Percentiles rank a stretch among this genome's conserved stretches.
Conservation (phyloP, 2,329 filamentous ascomycete species). For the Fusarium sacchari region DNA sequence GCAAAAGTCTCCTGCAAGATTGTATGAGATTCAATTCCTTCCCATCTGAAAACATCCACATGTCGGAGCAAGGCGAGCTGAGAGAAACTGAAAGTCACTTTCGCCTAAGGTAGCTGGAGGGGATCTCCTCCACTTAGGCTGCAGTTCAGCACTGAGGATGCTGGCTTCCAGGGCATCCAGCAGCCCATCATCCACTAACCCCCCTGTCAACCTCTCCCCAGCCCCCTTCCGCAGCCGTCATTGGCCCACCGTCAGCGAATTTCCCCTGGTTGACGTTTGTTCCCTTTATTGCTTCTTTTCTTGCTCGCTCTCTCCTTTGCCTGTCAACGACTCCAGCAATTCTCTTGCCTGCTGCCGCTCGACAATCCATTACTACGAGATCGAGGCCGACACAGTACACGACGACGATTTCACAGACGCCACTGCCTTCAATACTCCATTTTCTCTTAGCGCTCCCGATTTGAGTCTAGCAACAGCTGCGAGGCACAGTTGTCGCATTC, state of each 20-base stretch:
- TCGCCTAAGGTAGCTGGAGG: not conserved
- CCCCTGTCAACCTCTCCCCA: constrained; percentile 20
- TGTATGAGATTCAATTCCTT: not conserved
- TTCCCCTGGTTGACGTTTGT: constrained; percentile 26
- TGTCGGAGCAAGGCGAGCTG: constrained; percentile 17
- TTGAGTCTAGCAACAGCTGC: constrained; percentile 19
- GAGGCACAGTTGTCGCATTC: constrained; percentile 28
- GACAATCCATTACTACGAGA: constrained; percentile 19
- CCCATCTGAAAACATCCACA: not conserved
- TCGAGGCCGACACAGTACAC: not conserved
- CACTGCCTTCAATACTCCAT: not conserved
- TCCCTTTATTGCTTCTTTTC: constrained; percentile 36
- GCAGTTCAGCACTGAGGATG: constrained; percentile 29
- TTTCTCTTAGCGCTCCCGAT: constrained; percentile 9
- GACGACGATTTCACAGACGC: not conserved
- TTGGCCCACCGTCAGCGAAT: constrained; percentile 33
- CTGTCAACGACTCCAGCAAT: constrained; percentile 39
- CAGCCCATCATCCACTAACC: constrained; percentile 23
- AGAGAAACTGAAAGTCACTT: constrained; percentile 2
- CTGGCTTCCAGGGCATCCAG: constrained; percentile 37
- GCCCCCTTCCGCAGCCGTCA: constrained; percentile 18
- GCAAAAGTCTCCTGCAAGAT: not conserved
- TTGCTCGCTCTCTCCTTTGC: constrained; percentile 31
- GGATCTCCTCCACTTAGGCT: constrained; percentile 1
- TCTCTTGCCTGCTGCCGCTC: constrained; percentile 27